phyloP scores from a whole-genome alignment of 2,329 filamentous ascomycete genomes.

The Penicillium sclerotigenum region DNA sequence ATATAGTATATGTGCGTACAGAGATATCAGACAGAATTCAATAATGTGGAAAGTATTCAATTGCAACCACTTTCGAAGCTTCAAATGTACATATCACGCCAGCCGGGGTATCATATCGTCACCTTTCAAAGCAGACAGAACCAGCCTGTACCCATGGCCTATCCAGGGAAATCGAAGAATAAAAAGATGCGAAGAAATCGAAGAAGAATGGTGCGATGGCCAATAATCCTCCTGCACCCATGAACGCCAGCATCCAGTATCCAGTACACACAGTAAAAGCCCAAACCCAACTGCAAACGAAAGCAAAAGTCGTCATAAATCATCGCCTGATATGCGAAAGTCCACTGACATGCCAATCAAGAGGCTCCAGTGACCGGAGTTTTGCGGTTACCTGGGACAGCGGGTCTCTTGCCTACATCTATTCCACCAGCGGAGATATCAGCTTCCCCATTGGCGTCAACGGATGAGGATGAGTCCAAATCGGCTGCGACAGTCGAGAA shows the following conservation, averaged over 20 bases:
- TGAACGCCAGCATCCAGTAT: constrained; percentile 18
- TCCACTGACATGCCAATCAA: not conserved
- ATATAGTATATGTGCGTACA: not conserved
- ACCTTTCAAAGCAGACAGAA: constrained; percentile 22
- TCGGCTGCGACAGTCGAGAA: constrained; percentile 33
- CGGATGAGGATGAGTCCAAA: constrained; percentile 19
- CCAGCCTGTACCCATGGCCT: constrained; percentile 15
- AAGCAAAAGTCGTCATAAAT: constrained; percentile 24
- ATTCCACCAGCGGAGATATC: constrained; percentile 18
- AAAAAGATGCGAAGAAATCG: constrained; percentile 7
- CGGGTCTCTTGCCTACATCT: constrained; percentile 25
- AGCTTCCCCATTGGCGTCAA: constrained; percentile 19
- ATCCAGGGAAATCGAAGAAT: constrained; percentile 3
- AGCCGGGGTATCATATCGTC: constrained; percentile 34
- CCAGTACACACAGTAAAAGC: not conserved
- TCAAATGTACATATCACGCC: constrained; percentile 14
- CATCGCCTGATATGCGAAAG: constrained; percentile 6
- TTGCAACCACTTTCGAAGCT: constrained; percentile 12
- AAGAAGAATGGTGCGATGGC: not conserved
- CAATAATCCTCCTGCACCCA: constrained; percentile 1
- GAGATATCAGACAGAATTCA: not conserved
- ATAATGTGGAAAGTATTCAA: constrained; percentile 5
- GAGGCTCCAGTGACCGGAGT: constrained; percentile 11
- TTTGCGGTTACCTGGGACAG: constrained; percentile 19
- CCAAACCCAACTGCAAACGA: constrained; percentile 5